A percentile compares a stretch with the other conserved stretches of the same genome.
These are phyloP conservation scores for Novymonas esmeraldas DNA, from an alignment of 208 protist species.

Conservation along the genomic window DNA sequence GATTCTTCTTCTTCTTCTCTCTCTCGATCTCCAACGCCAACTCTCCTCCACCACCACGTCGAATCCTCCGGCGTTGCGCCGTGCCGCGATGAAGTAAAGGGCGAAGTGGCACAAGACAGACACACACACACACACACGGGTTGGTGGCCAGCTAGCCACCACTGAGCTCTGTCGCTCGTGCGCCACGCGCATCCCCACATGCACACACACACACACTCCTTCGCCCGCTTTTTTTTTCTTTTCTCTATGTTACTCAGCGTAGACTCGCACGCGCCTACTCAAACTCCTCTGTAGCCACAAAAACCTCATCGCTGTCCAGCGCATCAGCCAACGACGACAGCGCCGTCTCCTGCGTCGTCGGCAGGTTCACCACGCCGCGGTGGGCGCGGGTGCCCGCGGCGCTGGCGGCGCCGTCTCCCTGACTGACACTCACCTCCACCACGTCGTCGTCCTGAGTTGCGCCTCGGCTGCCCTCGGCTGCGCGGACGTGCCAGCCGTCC, in stretches of 20 bases:
- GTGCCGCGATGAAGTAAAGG: too few species aligned
- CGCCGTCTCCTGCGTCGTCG: conserved; percentile 60
- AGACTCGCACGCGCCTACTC: conserved; percentile 33
- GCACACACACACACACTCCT: background rate
- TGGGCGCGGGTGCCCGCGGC: background rate
- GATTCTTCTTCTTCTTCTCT: too few species aligned
- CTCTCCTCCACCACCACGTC: too few species aligned
- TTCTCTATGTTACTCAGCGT: background rate
- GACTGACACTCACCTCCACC: conserved; percentile 18
- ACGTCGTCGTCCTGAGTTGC: conserved; percentile 21
- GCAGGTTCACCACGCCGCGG: conserved; percentile 48
- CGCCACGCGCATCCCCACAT: too few species aligned
- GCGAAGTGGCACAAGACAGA: background rate
- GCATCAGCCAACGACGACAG: conserved; percentile 41
- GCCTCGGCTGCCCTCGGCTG: conserved; percentile 14
- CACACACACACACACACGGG: background rate
- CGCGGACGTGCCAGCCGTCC: conserved; percentile 75
- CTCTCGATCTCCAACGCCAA: too few species aligned
- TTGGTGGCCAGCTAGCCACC: too few species aligned
- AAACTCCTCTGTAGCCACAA: conserved; percentile 85
- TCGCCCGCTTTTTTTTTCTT: background rate
- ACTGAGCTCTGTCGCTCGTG: too few species aligned
- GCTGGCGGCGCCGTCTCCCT: conserved; percentile 4
- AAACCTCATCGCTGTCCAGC: conserved; percentile 65
- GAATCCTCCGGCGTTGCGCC: too few species aligned